Evolutionary conservation across 192 early-diverging fungal genomes (phyloP).

Genomic region (Backusella circina): DNA sequence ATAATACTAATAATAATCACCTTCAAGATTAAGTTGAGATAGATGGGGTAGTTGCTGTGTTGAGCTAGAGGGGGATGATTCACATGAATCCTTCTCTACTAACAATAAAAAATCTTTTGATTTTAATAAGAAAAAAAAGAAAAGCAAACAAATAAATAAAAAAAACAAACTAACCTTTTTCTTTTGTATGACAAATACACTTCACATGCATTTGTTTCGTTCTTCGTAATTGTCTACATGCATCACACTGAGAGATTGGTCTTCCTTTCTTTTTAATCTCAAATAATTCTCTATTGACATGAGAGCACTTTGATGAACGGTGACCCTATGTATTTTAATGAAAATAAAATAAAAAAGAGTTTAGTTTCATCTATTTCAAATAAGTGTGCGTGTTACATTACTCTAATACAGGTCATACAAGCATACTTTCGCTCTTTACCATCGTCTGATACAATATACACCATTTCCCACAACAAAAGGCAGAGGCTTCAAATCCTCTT

Average conservation of each 20-base stretch:
- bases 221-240: constrained; percentile 61
- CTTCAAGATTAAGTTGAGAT: neutral
- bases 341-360: neutral
- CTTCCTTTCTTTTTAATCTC: constrained; percentile 70
- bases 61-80: neutral
- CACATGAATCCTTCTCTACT: neutral
- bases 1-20: neutral
- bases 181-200: constrained; percentile 36
- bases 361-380: neutral
- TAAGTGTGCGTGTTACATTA: neutral
- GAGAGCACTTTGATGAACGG: constrained; percentile 31
- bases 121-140: neutral
- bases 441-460: constrained; percentile 28
- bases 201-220: constrained; percentile 64
- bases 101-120: neutral
- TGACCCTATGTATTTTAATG: constrained; percentile 26
- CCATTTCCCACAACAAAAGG: constrained; percentile 14
- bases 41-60: neutral
- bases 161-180: neutral
- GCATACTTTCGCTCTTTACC: constrained; percentile 28
- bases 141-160: neutral
- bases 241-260: constrained; percentile 61
- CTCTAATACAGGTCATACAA: constrained; percentile 36
- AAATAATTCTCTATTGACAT: constrained; percentile 51
- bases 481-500: neutral